Conservation (phyloP, 192 early-diverging fungal genomes). For the Tieghemiomyces parasiticus region DNA sequence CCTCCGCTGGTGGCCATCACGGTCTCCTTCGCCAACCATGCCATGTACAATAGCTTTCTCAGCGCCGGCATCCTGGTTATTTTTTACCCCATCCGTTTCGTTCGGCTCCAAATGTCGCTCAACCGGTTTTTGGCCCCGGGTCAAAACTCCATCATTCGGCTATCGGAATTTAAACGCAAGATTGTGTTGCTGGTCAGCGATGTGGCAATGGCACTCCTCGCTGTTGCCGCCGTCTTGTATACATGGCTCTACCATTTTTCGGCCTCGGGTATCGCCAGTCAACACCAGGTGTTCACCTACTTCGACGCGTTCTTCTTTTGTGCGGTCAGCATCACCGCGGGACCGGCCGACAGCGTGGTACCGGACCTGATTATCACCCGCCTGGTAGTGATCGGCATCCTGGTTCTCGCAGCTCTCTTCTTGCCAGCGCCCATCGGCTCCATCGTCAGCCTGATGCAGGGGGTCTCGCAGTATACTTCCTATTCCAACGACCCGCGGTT, state of each 20-base stretch:
- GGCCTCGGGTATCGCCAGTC: slow-evolving; percentile 15
- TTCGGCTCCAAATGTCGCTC: slow-evolving; percentile 22
- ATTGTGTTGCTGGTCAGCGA: slow-evolving; percentile 20
- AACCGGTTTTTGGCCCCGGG: slow-evolving; percentile 18
- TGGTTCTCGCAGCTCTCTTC: slow-evolving; percentile 24
- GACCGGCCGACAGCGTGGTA: background rate
- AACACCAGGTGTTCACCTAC: slow-evolving; percentile 19
- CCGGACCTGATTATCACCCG: background rate
- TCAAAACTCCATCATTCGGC: slow-evolving; percentile 14
- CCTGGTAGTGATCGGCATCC: slow-evolving; percentile 17
- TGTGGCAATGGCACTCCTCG: slow-evolving; percentile 21
- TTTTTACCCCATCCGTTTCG: slow-evolving; percentile 29
- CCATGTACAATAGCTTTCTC: slow-evolving; percentile 23
- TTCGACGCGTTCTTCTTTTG: slow-evolving; percentile 30
- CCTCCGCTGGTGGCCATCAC: slow-evolving; percentile 20
- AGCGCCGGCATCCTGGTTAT: slow-evolving; percentile 29
- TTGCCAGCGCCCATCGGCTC: slow-evolving; percentile 23
- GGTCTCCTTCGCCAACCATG: slow-evolving; percentile 15
- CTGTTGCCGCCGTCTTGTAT: slow-evolving; percentile 25
- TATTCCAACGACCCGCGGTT: slow-evolving; percentile 19
- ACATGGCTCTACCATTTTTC: slow-evolving; percentile 28
- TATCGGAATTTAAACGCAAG: slow-evolving; percentile 22
- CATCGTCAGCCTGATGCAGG: slow-evolving; percentile 22
- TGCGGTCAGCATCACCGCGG: slow-evolving; percentile 19
- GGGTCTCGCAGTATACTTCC: slow-evolving; percentile 20